Conservation (phyloP, 495 filamentous ascomycete species). For the Podospora sp. region DNA sequence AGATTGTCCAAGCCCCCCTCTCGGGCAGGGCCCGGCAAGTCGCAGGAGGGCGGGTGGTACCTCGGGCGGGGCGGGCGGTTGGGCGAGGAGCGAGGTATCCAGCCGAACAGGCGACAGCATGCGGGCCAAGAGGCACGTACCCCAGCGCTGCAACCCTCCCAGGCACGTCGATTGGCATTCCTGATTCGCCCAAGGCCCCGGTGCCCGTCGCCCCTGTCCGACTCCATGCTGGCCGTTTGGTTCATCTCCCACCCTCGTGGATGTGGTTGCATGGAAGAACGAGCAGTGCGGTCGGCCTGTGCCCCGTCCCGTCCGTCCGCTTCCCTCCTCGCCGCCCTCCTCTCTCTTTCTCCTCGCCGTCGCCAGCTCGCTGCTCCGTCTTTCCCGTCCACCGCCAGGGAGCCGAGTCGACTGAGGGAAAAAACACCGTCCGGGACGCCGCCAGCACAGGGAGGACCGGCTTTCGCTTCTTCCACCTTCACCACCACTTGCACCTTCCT, state of each 20-base stretch:
- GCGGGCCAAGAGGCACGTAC: constrained; percentile 20
- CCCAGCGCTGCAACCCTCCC: constrained; percentile 4
- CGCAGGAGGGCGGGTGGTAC: constrained; percentile 27
- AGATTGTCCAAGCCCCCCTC: constrained; percentile 23
- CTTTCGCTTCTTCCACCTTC: not conserved
- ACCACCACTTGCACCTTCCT: not conserved
- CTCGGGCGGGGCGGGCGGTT: constrained; percentile 13
- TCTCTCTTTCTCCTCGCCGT: constrained; percentile 16
- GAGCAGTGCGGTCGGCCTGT: constrained; percentile 11
- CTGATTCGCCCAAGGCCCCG: constrained; percentile 35
- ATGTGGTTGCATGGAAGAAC: constrained; percentile 15
- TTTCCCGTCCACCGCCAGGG: constrained; percentile 6
- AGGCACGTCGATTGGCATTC: constrained; percentile 23
- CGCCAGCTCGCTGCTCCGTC: constrained; percentile 13
- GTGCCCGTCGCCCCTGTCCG: constrained; percentile 24
- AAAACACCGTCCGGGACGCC: constrained; percentile 7
- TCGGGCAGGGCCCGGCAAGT: constrained; percentile 22
- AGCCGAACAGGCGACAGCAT: constrained; percentile 24
- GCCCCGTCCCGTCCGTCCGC: constrained; percentile 10
- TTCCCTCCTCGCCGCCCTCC: constrained; percentile 13
- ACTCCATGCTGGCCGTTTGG: constrained; percentile 26
- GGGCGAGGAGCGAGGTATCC: constrained; percentile 26
- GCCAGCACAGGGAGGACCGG: constrained; percentile 4
- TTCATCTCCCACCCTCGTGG: constrained; percentile 31
- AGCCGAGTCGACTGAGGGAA: constrained; percentile 18